Conservation (phyloP, 306 rosid genomes). For the Citrullus mucosospermus region DNA sequence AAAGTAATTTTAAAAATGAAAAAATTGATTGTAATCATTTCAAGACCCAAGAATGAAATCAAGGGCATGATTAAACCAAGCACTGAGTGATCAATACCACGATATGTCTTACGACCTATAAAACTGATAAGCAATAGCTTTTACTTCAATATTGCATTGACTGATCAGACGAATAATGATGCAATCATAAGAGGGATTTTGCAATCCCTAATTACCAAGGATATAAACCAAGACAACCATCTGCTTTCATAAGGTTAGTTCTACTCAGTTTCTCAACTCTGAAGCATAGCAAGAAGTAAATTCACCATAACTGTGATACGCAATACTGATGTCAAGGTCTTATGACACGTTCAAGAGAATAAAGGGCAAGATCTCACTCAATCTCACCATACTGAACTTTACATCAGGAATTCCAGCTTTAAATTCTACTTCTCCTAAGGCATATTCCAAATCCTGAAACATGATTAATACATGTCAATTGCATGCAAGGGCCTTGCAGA, state of each 20-base stretch:
- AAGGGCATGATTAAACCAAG: not conserved
- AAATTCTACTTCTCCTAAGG: slow-evolving; percentile 77
- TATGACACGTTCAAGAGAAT: not conserved
- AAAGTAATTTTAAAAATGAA: too few species aligned
- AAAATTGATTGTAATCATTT: too few species aligned
- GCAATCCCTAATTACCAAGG: not conserved
- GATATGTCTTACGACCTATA: not conserved
- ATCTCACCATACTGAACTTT: slow-evolving; percentile 86
- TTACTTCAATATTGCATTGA: not conserved
- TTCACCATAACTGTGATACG: not conserved
- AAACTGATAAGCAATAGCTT: not conserved
- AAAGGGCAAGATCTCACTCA: slow-evolving; percentile 4
- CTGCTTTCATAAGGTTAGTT: not conserved
- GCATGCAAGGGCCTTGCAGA: not conserved
- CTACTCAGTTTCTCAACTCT: not conserved
- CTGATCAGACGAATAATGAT: not conserved
- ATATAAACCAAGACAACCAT: not conserved
- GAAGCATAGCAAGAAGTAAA: not conserved
- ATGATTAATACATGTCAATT: slow-evolving; percentile 5
- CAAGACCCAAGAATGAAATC: not conserved
- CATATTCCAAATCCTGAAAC: slow-evolving; percentile 83
- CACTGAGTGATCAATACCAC: not conserved
- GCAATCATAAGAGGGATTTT: not conserved
- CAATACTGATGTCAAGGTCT: not conserved
- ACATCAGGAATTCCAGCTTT: slow-evolving; percentile 87